Evolutionary conservation across 495 filamentous ascomycete species (phyloP).

Genomic region (Platismatia glauca): DNA sequence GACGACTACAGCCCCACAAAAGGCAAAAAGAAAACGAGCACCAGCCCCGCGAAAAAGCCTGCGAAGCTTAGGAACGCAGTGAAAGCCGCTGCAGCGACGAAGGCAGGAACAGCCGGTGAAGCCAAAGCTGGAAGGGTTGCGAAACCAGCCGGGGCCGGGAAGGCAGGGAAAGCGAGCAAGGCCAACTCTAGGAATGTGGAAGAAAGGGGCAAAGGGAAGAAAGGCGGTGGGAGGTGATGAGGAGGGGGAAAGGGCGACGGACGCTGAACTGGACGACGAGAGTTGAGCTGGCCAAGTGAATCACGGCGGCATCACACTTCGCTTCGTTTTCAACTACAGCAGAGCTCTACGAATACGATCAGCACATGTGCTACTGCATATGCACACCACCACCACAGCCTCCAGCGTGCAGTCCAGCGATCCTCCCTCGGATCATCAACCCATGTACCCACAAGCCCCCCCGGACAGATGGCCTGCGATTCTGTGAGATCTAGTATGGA

Average conservation of each 20-base stretch:
- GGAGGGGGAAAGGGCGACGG: neutral
- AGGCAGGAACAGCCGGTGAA: neutral
- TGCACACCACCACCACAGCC: neutral
- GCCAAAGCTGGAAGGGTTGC: neutral
- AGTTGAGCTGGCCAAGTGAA: neutral
- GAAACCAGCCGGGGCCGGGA: neutral
- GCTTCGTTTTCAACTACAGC: neutral
- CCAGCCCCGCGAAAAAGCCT: neutral
- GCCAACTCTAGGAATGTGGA: neutral
- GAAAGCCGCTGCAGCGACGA: neutral
- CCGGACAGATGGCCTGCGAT: neutral
- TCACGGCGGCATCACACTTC: neutral
- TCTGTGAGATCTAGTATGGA: neutral
- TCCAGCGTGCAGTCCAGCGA: neutral
- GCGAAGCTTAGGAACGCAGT: neutral
- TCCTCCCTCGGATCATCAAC: neutral
- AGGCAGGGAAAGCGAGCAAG: neutral
- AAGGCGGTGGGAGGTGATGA: neutral
- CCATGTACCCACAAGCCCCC: neutral
- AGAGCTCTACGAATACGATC: neutral
- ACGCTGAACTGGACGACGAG: neutral
- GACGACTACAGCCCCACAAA: neutral
- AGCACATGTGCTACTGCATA: neutral
- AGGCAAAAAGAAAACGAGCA: neutral
- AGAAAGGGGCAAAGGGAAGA: neutral